Evolutionary conservation across 768 basidiomycete species (phyloP).

Genomic region (Termitomyces sp.): DNA sequence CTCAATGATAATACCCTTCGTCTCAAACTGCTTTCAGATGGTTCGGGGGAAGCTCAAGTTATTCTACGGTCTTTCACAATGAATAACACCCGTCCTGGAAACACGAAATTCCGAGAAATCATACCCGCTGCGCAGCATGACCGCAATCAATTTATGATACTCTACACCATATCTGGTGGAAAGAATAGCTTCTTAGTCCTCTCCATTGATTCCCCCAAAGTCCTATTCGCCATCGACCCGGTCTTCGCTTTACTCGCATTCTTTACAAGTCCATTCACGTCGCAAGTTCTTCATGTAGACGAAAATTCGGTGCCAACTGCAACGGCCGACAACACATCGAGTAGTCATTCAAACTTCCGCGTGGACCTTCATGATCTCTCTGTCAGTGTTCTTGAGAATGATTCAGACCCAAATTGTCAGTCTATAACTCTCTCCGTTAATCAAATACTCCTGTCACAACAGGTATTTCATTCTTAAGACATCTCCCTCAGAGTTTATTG

Average conservation of each 20-base stretch:
- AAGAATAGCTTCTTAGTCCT: constrained; percentile 58
- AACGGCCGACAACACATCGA: background rate
- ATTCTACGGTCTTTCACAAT: constrained; percentile 90
- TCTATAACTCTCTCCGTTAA: constrained; percentile 84
- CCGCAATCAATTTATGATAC: constrained; percentile 89
- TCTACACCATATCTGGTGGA: constrained; percentile 78
- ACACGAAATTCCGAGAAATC: constrained; percentile 88
- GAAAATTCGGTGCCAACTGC: constrained; percentile 1
- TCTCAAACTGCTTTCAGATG: constrained; percentile 78
- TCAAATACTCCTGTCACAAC: constrained; percentile 86
- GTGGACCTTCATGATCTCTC: constrained; percentile 90
- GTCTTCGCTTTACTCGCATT: constrained; percentile 87
- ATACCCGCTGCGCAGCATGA: constrained; percentile 88
- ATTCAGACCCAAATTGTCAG: constrained; percentile 72
- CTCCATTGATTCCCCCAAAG: constrained; percentile 87
- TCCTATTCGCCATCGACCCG: constrained; percentile 91
- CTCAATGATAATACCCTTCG: constrained; percentile 76
- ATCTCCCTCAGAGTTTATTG: background rate
- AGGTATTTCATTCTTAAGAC: constrained; percentile 48
- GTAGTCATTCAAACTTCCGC: constrained; percentile 53
- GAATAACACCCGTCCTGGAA: constrained; percentile 80
- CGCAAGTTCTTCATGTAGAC: constrained; percentile 5
- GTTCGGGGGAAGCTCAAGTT: constrained; percentile 83
- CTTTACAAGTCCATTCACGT: constrained; percentile 56
- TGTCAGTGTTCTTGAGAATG: constrained; percentile 83